Evolutionary conservation across 495 filamentous ascomycete species (phyloP).

Genomic region (Corynascus novoguineensis): DNA sequence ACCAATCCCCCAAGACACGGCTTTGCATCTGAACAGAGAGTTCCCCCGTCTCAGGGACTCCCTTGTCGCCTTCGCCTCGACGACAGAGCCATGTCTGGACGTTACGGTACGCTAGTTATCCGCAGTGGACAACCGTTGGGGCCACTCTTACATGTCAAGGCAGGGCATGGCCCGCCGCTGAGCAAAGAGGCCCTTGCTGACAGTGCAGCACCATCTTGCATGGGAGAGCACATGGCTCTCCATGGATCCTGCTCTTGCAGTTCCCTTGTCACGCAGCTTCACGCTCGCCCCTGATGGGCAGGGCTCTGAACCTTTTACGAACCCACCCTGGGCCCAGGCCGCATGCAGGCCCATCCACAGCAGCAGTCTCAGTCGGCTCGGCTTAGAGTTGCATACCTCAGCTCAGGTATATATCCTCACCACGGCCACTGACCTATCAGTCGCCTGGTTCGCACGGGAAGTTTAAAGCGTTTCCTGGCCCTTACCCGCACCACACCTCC

Average conservation of each 20-base stretch:
- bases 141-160: constrained; percentile 4
- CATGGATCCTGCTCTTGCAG: constrained; percentile 10
- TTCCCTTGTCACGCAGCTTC: constrained; percentile 9
- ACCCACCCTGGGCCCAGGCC: constrained; percentile 14
- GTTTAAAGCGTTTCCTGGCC: constrained; percentile 24
- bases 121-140: constrained; percentile 15
- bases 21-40: constrained; percentile 17
- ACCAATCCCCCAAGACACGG: constrained; percentile 12
- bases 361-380: neutral
- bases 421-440: constrained; percentile 25
- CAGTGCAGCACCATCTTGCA: constrained; percentile 1
- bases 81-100: too few relatives aligned
- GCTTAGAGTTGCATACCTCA: constrained; percentile 6
- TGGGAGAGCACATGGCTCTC: constrained; percentile 5
- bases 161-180: constrained; percentile 7
- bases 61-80: constrained; percentile 26
- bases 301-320: constrained; percentile 11
- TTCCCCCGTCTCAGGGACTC: constrained; percentile 24
- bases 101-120: too few relatives aligned
- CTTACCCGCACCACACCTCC: constrained; percentile 26
- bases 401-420: constrained; percentile 32
- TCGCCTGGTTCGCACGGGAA: constrained; percentile 19
- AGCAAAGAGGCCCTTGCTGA: constrained; percentile 9
- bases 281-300: constrained; percentile 16
- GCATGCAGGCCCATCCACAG: constrained; percentile 8